Evolutionary conservation across 352 stramenopile species (phyloP), one percentile per base, ranked within the genome.

Genomic region (Globisporangium paroecandrum): DNA sequence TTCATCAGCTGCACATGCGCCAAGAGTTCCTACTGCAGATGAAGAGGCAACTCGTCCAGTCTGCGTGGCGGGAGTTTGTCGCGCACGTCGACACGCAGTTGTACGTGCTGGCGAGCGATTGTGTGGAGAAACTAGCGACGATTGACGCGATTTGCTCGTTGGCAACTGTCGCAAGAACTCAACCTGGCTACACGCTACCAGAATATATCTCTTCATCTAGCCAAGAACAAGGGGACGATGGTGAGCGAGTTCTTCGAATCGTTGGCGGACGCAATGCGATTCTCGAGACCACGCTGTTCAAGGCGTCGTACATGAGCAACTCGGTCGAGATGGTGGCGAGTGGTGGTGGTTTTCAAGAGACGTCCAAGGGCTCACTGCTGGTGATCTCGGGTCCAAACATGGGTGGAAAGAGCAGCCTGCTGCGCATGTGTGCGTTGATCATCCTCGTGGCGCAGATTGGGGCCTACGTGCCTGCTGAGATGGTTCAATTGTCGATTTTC

Each of bases 341-440:
- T 12, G 20, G 47, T 13, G 20, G 15, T 53, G 46, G 46, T 7
- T 20, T 1, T 47, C 27, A 29, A 29, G 27, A 29, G 27, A 29
- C 27, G 3, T 29, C 27, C 27, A 13, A 13, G 10, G 75, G 70
- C 8, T 67, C 64, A 0, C 64, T 75, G 32, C n/a, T 82, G 47
- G 69, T 88, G n/a, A 72, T 96, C 22, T 94, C 89, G 0, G 89
- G 89, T 3, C 87, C 89, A 4, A 96, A 95, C 72, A 92, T 94
- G 87, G 84, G 87, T 10, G 89, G 89, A 13, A 96, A 96, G 69
- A 89, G 73, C 22, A 94, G 79, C 43, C 68, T 89, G 18, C 71
- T 93, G 15, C 75, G 87, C 34, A 88, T 82, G 69, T 78, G 77
- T 20, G 82, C 82, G 4, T 72, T 95, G 1, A 67, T 87, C 10